A percentile compares a stretch with the other conserved stretches of the same genome.
phyloP scores from a whole-genome alignment of 2,329 filamentous ascomycete species.

The Helminthosporium solani region DNA sequence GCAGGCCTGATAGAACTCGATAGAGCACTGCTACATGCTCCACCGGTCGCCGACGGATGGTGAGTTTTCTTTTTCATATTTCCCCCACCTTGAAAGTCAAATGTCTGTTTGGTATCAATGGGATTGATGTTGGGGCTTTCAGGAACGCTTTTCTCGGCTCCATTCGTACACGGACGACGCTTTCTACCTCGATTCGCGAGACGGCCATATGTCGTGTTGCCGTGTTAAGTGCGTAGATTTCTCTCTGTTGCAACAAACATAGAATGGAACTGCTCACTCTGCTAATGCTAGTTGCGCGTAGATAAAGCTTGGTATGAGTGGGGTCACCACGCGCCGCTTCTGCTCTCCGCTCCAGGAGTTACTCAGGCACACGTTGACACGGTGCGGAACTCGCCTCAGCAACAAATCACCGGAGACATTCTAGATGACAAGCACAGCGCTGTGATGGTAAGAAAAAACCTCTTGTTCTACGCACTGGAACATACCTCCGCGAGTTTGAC shows the following conservation, averaged over 20 bases:
- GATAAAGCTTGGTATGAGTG: slow-evolving; percentile 82
- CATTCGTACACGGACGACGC: slow-evolving; percentile 55
- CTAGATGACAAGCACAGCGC: slow-evolving; percentile 62
- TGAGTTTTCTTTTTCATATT: slow-evolving; percentile 14
- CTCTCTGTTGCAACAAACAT: slow-evolving; percentile 26
- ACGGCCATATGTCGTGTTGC: slow-evolving; percentile 80
- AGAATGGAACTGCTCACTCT: too few relatives aligned
- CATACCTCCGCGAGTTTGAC: too few relatives aligned
- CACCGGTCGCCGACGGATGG: slow-evolving; percentile 59
- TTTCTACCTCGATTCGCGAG: slow-evolving; percentile 62
- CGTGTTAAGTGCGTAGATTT: slow-evolving; percentile 55
- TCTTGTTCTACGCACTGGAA: too few relatives aligned
- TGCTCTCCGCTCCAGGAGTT: slow-evolving; percentile 43
- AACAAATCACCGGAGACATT: not conserved
- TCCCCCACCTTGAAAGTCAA: not conserved
- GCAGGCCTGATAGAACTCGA: slow-evolving; percentile 55
- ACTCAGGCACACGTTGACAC: slow-evolving; percentile 42
- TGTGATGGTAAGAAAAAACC: slow-evolving; percentile 57
- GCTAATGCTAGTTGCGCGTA: too few relatives aligned
- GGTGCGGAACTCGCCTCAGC: slow-evolving; percentile 24
- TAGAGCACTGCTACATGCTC: slow-evolving; percentile 56
- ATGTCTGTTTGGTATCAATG: too few relatives aligned
- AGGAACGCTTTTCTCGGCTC: slow-evolving; percentile 58
- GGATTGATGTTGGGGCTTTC: not conserved
- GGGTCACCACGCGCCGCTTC: slow-evolving; percentile 70